A percentile compares a stretch with the other conserved stretches of the same genome.
phyloP scores from a whole-genome alignment of 768 basidiomycete species.

The Podaxis sp. region DNA sequence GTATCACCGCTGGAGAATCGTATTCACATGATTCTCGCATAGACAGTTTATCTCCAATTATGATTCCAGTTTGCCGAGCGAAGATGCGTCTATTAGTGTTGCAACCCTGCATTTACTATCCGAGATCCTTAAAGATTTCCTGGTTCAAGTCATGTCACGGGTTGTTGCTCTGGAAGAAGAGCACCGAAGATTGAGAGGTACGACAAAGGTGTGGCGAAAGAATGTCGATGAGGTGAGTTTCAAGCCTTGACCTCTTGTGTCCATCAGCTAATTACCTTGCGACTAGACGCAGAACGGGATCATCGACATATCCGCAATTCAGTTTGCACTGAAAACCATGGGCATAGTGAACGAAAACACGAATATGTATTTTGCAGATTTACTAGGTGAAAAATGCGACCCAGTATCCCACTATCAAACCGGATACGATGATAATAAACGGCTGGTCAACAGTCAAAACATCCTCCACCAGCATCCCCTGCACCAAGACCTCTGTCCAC shows the following conservation, averaged over 20 bases:
- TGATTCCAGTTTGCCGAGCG: slow-evolving; percentile 12
- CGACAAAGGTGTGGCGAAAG: slow-evolving; percentile 60
- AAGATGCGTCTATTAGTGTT: slow-evolving; percentile 12
- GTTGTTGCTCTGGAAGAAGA: slow-evolving; percentile 58
- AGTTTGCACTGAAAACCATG: slow-evolving; percentile 49
- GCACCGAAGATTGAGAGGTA: slow-evolving; percentile 55
- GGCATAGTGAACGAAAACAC: slow-evolving; percentile 38
- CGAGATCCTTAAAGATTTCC: slow-evolving; percentile 48
- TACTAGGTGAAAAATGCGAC: slow-evolving; percentile 23
- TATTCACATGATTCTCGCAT: neutral
- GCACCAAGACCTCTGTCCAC: slow-evolving; percentile 7
- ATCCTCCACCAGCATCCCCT: slow-evolving; percentile 4
- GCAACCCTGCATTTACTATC: slow-evolving; percentile 24
- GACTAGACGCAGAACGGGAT: slow-evolving; percentile 36
- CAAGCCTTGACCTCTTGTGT: neutral
- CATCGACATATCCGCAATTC: slow-evolving; percentile 34
- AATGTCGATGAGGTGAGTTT: slow-evolving; percentile 40
- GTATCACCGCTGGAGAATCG: neutral
- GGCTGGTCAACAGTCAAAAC: neutral
- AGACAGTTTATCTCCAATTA: slow-evolving; percentile 20
- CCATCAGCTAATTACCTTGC: neutral
- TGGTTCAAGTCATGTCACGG: slow-evolving; percentile 48
- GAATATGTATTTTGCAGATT: slow-evolving; percentile 38
- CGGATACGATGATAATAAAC: slow-evolving; percentile 19
- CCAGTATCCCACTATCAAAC: slow-evolving; percentile 15